Evolutionary conservation across 495 filamentous ascomycete species (phyloP), one percentile per base, ranked within the genome.

Genomic region (Wilcoxina mikolae): DNA sequence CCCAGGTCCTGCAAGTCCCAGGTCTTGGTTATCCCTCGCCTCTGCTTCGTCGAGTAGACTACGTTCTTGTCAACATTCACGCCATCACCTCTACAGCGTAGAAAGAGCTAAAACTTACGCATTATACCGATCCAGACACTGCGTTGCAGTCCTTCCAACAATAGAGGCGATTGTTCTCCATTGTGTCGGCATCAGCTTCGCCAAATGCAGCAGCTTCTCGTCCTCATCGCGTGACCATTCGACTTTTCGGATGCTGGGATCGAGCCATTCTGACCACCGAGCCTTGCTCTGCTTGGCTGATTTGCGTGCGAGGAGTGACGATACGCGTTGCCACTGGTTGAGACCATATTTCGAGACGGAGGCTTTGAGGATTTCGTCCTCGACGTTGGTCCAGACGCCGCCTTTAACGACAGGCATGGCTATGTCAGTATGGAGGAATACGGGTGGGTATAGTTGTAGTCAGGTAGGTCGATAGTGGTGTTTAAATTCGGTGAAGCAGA

Each of bases 201-300:
- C 93, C 58, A 96, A 72, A 67, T 95, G 90, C 61, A 98, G 70
- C 48, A 98, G 74, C 73, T 91, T 96, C 73, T 96, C 93, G 68
- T 96, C 93, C 71, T 98, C 91, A 73, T 98, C 93, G 67, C 88
- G 82, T 56, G 87, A 94, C 93, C 93, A 98, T 68, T 98, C 91
- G 63, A 93, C 88, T 73, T 96, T 96, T 56, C 88, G 84, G 71
- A 96, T 96, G 58, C 84, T 85, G 2, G 91, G 91, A 62, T 96
- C 91, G 58, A 98, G 79, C 90, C 91, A 98, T 78, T 98, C 93
- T 57, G 82, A 76, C 91, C 91, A 98, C 69, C 91, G 79, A 43
- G 91, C 93, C 72, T 96, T 96, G 77, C 91, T 96, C 72, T 96
- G 93, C 70, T 98, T 98, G 25, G 91, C 85, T 9, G 91, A 95